Conservation (phyloP, 495 filamentous ascomycete species). For the Wilcoxina mikolae region DNA sequence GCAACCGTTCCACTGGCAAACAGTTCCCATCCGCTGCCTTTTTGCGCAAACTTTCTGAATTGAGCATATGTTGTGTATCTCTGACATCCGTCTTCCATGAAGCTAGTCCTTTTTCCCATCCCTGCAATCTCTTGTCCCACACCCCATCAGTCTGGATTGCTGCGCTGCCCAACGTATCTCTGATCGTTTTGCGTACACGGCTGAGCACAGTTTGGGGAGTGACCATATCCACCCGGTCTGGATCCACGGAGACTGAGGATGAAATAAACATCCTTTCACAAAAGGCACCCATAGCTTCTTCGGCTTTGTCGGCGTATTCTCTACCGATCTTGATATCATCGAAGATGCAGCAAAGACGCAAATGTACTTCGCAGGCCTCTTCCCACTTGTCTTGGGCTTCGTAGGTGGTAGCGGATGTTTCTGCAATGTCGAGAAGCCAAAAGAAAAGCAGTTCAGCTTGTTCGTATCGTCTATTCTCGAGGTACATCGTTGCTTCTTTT, state of each 20-base stretch:
- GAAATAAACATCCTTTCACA: background rate
- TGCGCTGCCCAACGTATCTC: background rate
- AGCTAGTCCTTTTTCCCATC: background rate
- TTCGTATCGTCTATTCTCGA: background rate
- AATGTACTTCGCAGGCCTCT: slow-evolving; percentile 7
- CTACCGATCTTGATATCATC: background rate
- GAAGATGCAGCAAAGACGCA: background rate
- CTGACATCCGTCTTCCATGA: background rate
- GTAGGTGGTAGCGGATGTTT: background rate
- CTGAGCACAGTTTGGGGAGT: background rate
- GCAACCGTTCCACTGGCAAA: background rate
- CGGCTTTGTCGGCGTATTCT: slow-evolving; percentile 1
- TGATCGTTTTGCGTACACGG: background rate
- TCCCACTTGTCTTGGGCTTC: background rate
- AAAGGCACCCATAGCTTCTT: background rate
- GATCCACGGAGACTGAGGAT: background rate
- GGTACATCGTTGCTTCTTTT: background rate
- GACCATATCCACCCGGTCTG: no score
- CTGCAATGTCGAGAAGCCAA: slow-evolving; percentile 9
- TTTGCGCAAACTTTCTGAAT: background rate
- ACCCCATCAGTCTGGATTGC: background rate
- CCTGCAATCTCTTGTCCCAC: background rate
- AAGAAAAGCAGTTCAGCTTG: slow-evolving; percentile 6
- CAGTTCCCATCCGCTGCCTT: background rate
- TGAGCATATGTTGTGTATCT: background rate